Evolutionary conservation across 2,329 filamentous ascomycete species (phyloP), one percentile per base, ranked within the genome.

Genomic region (Phaeosphaeriaceae sp.): DNA sequence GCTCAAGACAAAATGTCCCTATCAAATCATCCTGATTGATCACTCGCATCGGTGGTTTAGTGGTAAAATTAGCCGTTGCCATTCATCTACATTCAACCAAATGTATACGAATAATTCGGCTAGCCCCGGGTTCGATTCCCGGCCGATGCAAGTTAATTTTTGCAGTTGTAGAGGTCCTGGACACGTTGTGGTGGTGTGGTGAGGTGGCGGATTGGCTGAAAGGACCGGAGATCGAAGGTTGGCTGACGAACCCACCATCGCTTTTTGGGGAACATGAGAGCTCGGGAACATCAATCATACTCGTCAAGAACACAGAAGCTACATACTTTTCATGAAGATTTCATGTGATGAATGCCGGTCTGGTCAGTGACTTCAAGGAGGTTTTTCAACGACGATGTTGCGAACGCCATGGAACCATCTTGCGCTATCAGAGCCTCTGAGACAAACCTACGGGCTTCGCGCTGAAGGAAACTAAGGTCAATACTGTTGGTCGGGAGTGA

Each of bases 21-120:
- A 41, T 41, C 36, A 41, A 15, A 5, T 19, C 22, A n/a, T n/a
- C n/a, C n/a, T n/a, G n/a, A n/a, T n/a, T n/a, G n/a, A 53, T 22
- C 20, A 36, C 22, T 40, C 49, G 51, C 51, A 53, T 53, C 51
- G 51, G 51, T 53, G 51, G 51, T 53, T 53, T 53, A 53, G 51
- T 53, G 51, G 51, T 53, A 53, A 53, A 53, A 53, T 53, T 53
- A 53, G 51, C 51, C 51, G 51, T 53, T 53, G 51, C 51, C 51
- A 53, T 36, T 13, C 7, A 21, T 24, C 7, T 19, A 25, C 10
- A 47, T 53, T n/a, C n/a, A n/a, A n/a, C n/a, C n/a, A n/a, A n/a
- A n/a, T n/a, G n/a, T n/a, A n/a, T n/a, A n/a, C n/a, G n/a, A n/a
- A n/a, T 25, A 47, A 53, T 40, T 53, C 51, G 51, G 51, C 51